Evolutionary conservation across 2,329 filamentous ascomycete genomes (phyloP).

Genomic region (Coleophoma crateriformis): DNA sequence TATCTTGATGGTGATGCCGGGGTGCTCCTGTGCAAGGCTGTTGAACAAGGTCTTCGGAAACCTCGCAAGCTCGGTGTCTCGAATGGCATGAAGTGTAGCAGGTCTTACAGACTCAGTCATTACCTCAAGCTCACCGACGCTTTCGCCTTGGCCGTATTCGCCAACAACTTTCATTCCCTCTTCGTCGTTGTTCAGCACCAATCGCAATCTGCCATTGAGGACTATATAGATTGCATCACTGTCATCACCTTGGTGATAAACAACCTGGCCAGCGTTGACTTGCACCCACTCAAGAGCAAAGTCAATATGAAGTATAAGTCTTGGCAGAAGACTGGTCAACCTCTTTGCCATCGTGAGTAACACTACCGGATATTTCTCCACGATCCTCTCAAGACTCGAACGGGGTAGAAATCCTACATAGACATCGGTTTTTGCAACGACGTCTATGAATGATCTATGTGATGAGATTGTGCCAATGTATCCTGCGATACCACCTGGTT

Average conservation of each 20-base stretch:
- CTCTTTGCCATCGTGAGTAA: slow-evolving; percentile 94
- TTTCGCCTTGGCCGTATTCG: slow-evolving; percentile 95
- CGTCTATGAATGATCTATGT: slow-evolving; percentile 92
- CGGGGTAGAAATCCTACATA: slow-evolving; percentile 94
- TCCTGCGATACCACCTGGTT: slow-evolving; percentile 88
- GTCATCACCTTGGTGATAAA: slow-evolving; percentile 90
- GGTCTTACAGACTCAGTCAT: slow-evolving; percentile 90
- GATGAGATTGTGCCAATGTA: slow-evolving; percentile 94
- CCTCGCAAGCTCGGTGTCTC: slow-evolving; percentile 92
- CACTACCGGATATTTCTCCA: slow-evolving; percentile 87
- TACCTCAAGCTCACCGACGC: slow-evolving; percentile 93
- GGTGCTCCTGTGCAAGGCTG: slow-evolving; percentile 93
- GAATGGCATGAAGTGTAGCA: slow-evolving; percentile 89
- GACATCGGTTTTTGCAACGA: slow-evolving; percentile 95
- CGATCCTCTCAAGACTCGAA: slow-evolving; percentile 80
- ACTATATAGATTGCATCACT: slow-evolving; percentile 99
- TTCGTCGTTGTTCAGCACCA: slow-evolving; percentile 75
- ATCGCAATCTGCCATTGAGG: slow-evolving; percentile 82
- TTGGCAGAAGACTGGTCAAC: slow-evolving; percentile 81
- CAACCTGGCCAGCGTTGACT: slow-evolving; percentile 88
- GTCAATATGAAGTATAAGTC: slow-evolving; percentile 91
- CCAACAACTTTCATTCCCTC: slow-evolving; percentile 81
- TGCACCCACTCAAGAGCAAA: slow-evolving; percentile 98
- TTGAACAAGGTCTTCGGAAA: slow-evolving; percentile 96
- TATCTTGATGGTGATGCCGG: slow-evolving; percentile 97